phyloP scores from a whole-genome alignment of 768 basidiomycete genomes.

The Leccinum uliginosum region DNA sequence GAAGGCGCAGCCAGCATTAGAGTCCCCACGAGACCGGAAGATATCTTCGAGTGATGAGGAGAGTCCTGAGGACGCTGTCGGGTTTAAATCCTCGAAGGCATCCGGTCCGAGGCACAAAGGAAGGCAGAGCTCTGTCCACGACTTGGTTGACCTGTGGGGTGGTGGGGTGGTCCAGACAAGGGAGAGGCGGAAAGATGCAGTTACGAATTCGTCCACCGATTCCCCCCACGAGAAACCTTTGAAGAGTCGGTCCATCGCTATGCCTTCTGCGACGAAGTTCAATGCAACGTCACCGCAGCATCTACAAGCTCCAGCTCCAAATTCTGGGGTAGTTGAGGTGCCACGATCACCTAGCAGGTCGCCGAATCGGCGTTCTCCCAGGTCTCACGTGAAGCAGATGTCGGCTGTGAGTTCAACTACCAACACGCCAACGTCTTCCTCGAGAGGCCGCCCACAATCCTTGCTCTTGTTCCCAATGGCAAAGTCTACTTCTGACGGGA shows the following conservation, averaged over 20 bases:
- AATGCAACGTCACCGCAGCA: slow-evolving; percentile 24
- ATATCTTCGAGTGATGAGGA: slow-evolving; percentile 56
- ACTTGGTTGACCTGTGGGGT: slow-evolving; percentile 76
- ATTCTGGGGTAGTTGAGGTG: slow-evolving; percentile 13
- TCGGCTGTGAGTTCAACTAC: slow-evolving; percentile 23
- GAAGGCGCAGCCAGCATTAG: slow-evolving; percentile 37
- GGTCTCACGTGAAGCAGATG: slow-evolving; percentile 29
- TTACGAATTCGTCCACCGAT: slow-evolving; percentile 17
- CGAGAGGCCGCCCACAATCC: slow-evolving; percentile 73
- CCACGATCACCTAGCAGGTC: slow-evolving; percentile 28
- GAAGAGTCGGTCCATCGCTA: slow-evolving; percentile 20
- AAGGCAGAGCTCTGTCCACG: slow-evolving; percentile 79
- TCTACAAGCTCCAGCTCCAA: slow-evolving; percentile 15
- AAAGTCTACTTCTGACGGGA: slow-evolving; percentile 39
- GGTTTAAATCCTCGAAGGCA: slow-evolving; percentile 25
- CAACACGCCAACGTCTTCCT: slow-evolving; percentile 27
- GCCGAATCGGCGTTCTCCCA: slow-evolving; percentile 26
- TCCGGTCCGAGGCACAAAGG: slow-evolving; percentile 35
- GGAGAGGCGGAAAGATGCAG: slow-evolving; percentile 36
- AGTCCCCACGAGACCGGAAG: slow-evolving; percentile 24
- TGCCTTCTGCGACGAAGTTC: slow-evolving; percentile 17
- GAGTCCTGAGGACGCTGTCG: slow-evolving; percentile 45
- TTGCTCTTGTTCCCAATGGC: slow-evolving; percentile 64
- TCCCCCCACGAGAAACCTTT: slow-evolving; percentile 14
- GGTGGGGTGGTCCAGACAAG: slow-evolving; percentile 44